A percentile compares a stretch with the other conserved stretches of the same genome.
phyloP scores from a whole-genome alignment of 306 rosid species.

The Nissolia schottii region DNA sequence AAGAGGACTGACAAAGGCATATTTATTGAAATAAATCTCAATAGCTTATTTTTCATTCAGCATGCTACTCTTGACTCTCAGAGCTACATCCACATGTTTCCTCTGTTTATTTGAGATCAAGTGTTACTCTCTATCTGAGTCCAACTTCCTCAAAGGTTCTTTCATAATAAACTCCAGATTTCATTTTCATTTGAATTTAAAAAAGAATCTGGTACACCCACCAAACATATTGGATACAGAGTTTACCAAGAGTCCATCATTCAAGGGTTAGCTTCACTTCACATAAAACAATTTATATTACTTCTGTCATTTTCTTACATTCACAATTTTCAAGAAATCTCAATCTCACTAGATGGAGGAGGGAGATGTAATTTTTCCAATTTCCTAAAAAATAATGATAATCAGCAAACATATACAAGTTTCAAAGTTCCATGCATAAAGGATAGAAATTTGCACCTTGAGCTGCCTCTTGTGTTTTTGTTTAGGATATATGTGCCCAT shows the following conservation, averaged over 20 bases:
- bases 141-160: background rate
- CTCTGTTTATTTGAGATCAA: background rate
- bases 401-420: slow-evolving; percentile 4
- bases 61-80: background rate
- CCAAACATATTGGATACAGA: background rate
- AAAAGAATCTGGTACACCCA: background rate
- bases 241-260: background rate
- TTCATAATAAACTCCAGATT: background rate
- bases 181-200: background rate
- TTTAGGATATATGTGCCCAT: slow-evolving; percentile 46
- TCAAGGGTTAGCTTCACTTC: background rate
- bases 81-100: background rate
- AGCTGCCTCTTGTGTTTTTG: slow-evolving; percentile 31
- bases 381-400: background rate
- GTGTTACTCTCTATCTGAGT: background rate
- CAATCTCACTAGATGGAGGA: background rate
- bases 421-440: background rate
- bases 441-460: slow-evolving; percentile 41
- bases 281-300: background rate
- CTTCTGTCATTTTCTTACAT: background rate
- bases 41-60: background rate
- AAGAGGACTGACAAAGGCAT: background rate
- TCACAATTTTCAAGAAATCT: background rate
- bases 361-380: background rate
- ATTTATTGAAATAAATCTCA: background rate